phyloP scores from a whole-genome alignment of 208 protist genomes.

The Naegleria fowleri region DNA sequence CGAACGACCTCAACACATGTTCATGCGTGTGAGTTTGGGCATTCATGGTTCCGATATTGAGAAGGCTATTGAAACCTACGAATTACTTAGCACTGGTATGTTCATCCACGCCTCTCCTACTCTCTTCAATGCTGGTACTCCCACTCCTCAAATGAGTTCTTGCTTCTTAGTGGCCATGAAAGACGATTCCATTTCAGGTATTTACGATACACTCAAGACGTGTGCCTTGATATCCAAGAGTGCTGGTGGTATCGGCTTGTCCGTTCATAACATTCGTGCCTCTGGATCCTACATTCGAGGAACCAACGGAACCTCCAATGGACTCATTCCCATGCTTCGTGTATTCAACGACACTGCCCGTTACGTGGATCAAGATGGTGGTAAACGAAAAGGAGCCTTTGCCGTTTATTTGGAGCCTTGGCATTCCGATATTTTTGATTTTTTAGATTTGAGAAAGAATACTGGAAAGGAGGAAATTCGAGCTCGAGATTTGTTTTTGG shows the following conservation, averaged over 20 bases:
- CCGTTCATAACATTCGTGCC: slow-evolving; percentile 92
- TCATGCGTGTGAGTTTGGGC: slow-evolving; percentile 95
- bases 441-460: slow-evolving; percentile 95
- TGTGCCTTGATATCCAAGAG: slow-evolving; percentile 94
- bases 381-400: slow-evolving; percentile 97
- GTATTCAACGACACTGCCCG: slow-evolving; percentile 98
- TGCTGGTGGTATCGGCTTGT: slow-evolving; percentile 95
- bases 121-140: slow-evolving; percentile 96
- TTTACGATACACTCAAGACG: slow-evolving; percentile 98
- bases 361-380: slow-evolving; percentile 95
- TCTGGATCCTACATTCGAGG: slow-evolving; percentile 93
- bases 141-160: slow-evolving; percentile 88
- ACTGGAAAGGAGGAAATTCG: slow-evolving; percentile 92
- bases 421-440: slow-evolving; percentile 97
- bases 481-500: slow-evolving; percentile 97
- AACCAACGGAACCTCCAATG: slow-evolving; percentile 93
- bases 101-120: slow-evolving; percentile 98
- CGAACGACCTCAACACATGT: slow-evolving; percentile 98
- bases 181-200: slow-evolving; percentile 97
- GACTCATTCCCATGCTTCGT: slow-evolving; percentile 97
- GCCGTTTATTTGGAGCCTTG: slow-evolving; percentile 99
- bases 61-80: slow-evolving; percentile 88
- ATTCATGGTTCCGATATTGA: slow-evolving; percentile 89
- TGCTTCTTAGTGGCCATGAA: slow-evolving; percentile 98
- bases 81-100: slow-evolving; percentile 79